A percentile compares a stretch with the other conserved stretches of the same genome.
Evolutionary conservation across 1,139 yeast genomes (phyloP).

Genomic region (Scheffersomyces quercinus): DNA sequence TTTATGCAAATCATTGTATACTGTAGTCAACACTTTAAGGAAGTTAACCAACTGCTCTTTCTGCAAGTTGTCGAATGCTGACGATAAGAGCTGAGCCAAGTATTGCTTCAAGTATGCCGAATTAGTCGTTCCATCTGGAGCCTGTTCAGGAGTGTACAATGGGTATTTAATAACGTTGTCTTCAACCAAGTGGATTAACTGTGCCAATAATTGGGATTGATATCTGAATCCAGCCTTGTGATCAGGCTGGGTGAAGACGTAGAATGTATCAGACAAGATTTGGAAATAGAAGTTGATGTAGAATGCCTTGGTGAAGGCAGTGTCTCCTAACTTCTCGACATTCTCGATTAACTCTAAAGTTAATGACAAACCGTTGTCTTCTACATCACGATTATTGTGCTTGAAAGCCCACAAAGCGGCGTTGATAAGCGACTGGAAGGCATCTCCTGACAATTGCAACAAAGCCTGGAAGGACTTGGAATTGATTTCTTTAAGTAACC

Average conservation of each 20-base stretch:
- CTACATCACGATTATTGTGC: conserved; percentile 95
- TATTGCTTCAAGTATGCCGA: conserved; percentile 77
- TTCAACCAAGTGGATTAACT: conserved; percentile 81
- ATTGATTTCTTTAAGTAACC: conserved; percentile 83
- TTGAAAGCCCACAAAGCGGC: conserved; percentile 98
- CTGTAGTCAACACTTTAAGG: conserved; percentile 70
- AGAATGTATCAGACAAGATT: conserved; percentile 87
- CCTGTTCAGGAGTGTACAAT: conserved; percentile 70
- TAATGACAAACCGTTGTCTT: conserved; percentile 81
- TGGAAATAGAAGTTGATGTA: conserved; percentile 88
- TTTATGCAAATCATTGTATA: conserved; percentile 71
- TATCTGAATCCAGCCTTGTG: conserved; percentile 94
- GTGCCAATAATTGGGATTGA: conserved; percentile 83
- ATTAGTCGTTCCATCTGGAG: conserved; percentile 83
- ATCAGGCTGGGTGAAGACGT: conserved; percentile 93
- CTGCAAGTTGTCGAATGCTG: conserved; percentile 90
- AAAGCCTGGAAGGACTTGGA: conserved; percentile 83
- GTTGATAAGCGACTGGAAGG: conserved; percentile 86
- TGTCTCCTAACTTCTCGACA: conserved; percentile 75
- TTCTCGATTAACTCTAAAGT: conserved; percentile 81
- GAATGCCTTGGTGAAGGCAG: conserved; percentile 81
- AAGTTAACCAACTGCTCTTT: conserved; percentile 80
- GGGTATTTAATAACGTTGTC: conserved; percentile 74
- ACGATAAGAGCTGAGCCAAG: conserved; percentile 75
- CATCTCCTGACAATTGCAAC: conserved; percentile 85